Percentiles rank a stretch among this genome's conserved stretches.
Evolutionary conservation across 768 basidiomycete genomes (phyloP).

Genomic region (Lentinula edodes): DNA sequence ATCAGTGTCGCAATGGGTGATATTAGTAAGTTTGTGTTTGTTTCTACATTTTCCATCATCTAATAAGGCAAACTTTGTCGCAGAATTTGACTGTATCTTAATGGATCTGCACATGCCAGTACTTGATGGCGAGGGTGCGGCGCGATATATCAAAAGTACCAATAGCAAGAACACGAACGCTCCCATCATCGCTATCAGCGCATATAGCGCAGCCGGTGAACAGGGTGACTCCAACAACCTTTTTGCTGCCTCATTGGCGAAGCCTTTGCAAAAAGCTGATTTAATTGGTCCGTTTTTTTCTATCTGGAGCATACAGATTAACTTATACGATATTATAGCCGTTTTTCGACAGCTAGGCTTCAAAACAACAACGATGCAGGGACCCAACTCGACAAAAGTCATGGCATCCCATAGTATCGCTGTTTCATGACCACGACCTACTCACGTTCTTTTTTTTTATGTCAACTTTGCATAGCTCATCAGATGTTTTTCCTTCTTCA

Average conservation of each 20-base stretch:
- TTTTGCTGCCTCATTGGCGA: slow-evolving; percentile 78
- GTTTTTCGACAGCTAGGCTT: slow-evolving; percentile 87
- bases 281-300: slow-evolving; percentile 46
- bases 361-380: slow-evolving; percentile 74
- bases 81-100: slow-evolving; percentile 93
- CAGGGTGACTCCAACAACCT: slow-evolving; percentile 58
- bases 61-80: slow-evolving; percentile 12
- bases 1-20: slow-evolving; percentile 97
- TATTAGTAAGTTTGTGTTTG: slow-evolving; percentile 66
- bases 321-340: slow-evolving; percentile 18
- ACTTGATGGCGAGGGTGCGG: slow-evolving; percentile 95
- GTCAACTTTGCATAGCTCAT: slow-evolving; percentile 6
- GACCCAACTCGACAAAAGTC: slow-evolving; percentile 46
- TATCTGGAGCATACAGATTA: slow-evolving; percentile 1
- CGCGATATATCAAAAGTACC: slow-evolving; percentile 94
- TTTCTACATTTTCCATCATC: slow-evolving; percentile 6
- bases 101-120: slow-evolving; percentile 97
- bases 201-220: slow-evolving; percentile 67
- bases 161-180: slow-evolving; percentile 92
- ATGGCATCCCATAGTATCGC: slow-evolving; percentile 30
- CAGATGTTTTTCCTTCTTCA: slow-evolving; percentile 6
- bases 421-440: slow-evolving; percentile 26
- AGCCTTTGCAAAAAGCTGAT: slow-evolving; percentile 87
- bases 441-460: slow-evolving; percentile 5
- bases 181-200: slow-evolving; percentile 89